Percentiles rank a stretch among this genome's conserved stretches.
Conservation (phyloP, 495 filamentous ascomycete species). For the Gamarada debralockiae region DNA sequence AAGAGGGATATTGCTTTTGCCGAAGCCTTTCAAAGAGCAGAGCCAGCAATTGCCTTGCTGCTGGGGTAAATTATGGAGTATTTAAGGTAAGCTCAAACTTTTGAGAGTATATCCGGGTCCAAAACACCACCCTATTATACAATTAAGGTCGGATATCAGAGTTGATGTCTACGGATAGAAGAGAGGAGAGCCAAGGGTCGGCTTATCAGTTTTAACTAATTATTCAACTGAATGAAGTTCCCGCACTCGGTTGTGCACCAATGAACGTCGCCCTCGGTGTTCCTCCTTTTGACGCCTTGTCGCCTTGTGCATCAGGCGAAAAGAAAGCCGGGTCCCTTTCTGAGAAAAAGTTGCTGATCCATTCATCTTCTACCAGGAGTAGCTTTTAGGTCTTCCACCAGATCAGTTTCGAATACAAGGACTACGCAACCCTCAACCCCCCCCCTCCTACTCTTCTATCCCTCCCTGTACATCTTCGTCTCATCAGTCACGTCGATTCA, state of each 20-base stretch:
- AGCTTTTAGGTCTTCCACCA: background rate
- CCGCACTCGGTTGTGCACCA: background rate
- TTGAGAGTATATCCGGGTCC: background rate
- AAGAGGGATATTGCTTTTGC: background rate
- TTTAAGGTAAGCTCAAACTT: background rate
- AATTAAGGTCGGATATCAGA: background rate
- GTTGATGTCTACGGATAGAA: constrained; percentile 1
- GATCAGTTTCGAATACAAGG: background rate
- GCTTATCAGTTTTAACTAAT: background rate
- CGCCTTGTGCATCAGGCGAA: background rate
- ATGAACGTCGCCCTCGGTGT: background rate
- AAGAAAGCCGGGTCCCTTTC: background rate
- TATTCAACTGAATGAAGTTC: background rate
- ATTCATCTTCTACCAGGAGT: background rate
- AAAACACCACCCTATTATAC: background rate
- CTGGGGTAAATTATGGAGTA: background rate
- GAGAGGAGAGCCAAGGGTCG: background rate
- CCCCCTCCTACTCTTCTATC: no score
- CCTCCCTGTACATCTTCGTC: background rate
- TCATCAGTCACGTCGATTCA: background rate
- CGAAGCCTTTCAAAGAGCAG: background rate
- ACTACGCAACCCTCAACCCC: background rate
- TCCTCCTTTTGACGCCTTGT: background rate
- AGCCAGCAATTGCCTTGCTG: background rate
- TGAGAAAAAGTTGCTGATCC: constrained; percentile 7